These are phyloP conservation scores for Niveomyces coronatus DNA, from an alignment of 2,329 filamentous ascomycete genomes.

Conservation along the genomic window DNA sequence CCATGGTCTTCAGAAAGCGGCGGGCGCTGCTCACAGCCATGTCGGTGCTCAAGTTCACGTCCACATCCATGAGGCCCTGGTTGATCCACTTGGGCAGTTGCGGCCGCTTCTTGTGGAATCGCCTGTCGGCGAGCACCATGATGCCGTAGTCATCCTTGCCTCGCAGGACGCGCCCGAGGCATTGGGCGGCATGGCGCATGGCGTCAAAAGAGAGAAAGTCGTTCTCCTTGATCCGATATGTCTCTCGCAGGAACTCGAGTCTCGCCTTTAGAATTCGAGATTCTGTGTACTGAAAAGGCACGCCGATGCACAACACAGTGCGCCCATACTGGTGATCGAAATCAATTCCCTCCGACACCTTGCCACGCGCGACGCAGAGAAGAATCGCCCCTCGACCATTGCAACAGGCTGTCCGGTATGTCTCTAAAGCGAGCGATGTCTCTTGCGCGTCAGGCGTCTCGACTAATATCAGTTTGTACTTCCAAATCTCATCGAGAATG, in stretches of 20 bases:
- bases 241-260: constrained; percentile 92
- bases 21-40: constrained; percentile 87
- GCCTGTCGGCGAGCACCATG: constrained; percentile 92
- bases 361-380: constrained; percentile 90
- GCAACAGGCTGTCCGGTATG: constrained; percentile 93
- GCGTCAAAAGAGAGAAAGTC: constrained; percentile 98
- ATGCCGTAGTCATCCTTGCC: constrained; percentile 99
- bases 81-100: constrained; percentile 97
- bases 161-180: constrained; percentile 82
- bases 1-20: constrained; percentile 84
- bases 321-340: constrained; percentile 98
- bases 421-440: constrained; percentile 89
- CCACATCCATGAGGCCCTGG: constrained; percentile 72
- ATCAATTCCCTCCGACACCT: constrained; percentile 96
- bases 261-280: constrained; percentile 93
- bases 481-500: constrained; percentile 95
- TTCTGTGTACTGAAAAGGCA: constrained; percentile 98
- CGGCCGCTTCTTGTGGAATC: constrained; percentile 81
- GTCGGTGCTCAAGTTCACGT: constrained; percentile 86
- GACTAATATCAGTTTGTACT: constrained; percentile 95
- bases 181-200: constrained; percentile 98
- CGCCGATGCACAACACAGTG: constrained; percentile 90
- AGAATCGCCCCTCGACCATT: constrained; percentile 91
- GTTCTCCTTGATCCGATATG: constrained; percentile 91
- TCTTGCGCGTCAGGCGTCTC: constrained; percentile 97